Base-by-base conservation (phyloP, 2,329 filamentous ascomycete genomes). In the Fusarium staphyleae region DNA sequence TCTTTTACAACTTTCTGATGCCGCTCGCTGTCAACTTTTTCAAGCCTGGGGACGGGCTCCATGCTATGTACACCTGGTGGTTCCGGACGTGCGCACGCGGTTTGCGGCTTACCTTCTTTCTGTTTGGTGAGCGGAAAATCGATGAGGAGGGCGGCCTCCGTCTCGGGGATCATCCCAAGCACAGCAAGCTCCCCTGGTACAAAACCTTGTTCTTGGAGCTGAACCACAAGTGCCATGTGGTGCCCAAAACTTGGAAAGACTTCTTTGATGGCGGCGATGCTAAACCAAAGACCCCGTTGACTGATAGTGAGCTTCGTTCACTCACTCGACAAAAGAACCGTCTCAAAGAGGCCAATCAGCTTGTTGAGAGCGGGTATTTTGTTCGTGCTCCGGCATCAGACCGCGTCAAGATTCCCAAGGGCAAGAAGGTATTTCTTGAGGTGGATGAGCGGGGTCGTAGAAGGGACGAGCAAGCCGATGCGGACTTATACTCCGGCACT, bases 1-100 rank as follows among this genome's bases (percentile, higher is more conserved):
- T 99, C 13, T 95, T 98, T 71, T 99, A 97, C 81, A 98, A 98
- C 74, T 96, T 97, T 71, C 78, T 97, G 39, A 95, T 97, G 80
- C 95, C 95, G 0, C 77, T 96, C 41, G 87, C 93, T 11, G 85
- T 98, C 63, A 88, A 85, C 65, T 87, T 91, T 65, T 88, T 96
- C 74, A 90, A 89, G 69, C 93, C 93, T 2, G 91, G 90, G 44
- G 89, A 96, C 68, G 88, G 86, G 1, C 78, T 99, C 3, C 89
- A 96, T 64, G 79, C 82, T 48, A 88, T 97, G 80, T 99, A 96
- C 71, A 87, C 87, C 7, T 98, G 93, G 93, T 99, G 95, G 91
- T 96, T 99, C 76, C 87, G 89, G 63, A 86, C 84, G 65, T 96
- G 93, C 70, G 95, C 93, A 11, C 83, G 90, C 43, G 77, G 81